Percentiles rank a stretch among this genome's conserved stretches.
These are phyloP conservation scores for Aspergillus alliaceus DNA, from an alignment of 2,329 filamentous ascomycete species.

Conservation along the genomic window DNA sequence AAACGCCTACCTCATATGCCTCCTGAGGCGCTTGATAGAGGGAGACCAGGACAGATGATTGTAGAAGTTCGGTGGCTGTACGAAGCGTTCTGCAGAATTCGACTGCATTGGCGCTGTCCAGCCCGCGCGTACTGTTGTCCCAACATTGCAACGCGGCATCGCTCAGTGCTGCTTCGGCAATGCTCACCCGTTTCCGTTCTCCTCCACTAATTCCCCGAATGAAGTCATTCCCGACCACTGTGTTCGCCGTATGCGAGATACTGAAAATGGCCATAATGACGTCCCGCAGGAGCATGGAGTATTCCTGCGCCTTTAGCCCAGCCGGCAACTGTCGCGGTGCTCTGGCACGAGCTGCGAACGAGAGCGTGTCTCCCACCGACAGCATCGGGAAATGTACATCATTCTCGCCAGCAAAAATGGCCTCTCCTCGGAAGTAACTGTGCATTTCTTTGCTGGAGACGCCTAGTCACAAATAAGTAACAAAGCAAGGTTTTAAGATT, in stretches of 20 bases:
- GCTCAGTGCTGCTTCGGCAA: conserved; percentile 50
- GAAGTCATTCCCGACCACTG: conserved; percentile 50
- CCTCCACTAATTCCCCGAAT: conserved; percentile 59
- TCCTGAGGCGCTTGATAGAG: conserved; percentile 50
- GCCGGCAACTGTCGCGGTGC: neutral
- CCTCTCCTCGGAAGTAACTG: conserved; percentile 42
- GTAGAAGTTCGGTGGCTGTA: conserved; percentile 43
- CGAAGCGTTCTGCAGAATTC: conserved; percentile 52
- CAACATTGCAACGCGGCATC: conserved; percentile 41
- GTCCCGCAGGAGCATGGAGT: conserved; percentile 39
- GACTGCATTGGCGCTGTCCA: conserved; percentile 52
- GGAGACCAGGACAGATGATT: conserved; percentile 48
- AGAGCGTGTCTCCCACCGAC: neutral
- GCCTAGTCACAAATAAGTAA: too few relatives aligned
- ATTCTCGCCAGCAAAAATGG: neutral
- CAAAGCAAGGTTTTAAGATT: too few relatives aligned
- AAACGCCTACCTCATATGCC: conserved; percentile 33
- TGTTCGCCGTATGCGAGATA: conserved; percentile 44
- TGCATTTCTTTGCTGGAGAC: conserved; percentile 72
- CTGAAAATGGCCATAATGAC: conserved; percentile 39
- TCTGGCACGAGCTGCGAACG: neutral
- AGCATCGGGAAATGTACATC: neutral
- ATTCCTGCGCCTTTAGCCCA: conserved; percentile 25
- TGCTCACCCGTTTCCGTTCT: conserved; percentile 58
- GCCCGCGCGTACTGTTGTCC: conserved; percentile 44